Evolutionary conservation across 2,329 filamentous ascomycete species (phyloP).

Genomic region (Cladosporium sp.): DNA sequence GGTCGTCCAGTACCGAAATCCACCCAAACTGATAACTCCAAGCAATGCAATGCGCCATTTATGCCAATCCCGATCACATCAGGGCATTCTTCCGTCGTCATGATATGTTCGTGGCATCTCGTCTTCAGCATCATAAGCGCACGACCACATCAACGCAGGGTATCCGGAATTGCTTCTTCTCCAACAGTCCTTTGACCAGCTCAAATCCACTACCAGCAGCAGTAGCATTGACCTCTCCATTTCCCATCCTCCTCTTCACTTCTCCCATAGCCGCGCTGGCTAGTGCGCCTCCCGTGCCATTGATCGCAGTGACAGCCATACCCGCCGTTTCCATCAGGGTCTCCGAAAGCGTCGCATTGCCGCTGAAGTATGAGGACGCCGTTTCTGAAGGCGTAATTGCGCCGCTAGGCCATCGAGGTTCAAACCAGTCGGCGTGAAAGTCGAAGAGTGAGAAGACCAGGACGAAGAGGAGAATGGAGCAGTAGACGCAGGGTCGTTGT

Average conservation of each 20-base stretch:
- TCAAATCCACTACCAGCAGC: slow-evolving; percentile 67
- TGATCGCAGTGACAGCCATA: slow-evolving; percentile 48
- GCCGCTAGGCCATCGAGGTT: slow-evolving; percentile 54
- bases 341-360: slow-evolving; percentile 30
- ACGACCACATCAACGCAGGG: slow-evolving; percentile 89
- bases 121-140: slow-evolving; percentile 23
- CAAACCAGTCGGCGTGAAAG: slow-evolving; percentile 87
- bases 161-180: slow-evolving; percentile 81
- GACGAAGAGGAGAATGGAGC: slow-evolving; percentile 89
- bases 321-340: slow-evolving; percentile 65
- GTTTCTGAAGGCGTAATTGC: slow-evolving; percentile 32
- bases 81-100: background rate
- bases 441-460: slow-evolving; percentile 97
- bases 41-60: slow-evolving; percentile 11
- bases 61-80: background rate
- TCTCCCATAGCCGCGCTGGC: slow-evolving; percentile 64
- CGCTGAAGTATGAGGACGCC: slow-evolving; percentile 27
- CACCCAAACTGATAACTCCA: background rate
- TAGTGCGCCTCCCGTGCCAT: slow-evolving; percentile 65
- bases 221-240: slow-evolving; percentile 41
- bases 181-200: slow-evolving; percentile 78
- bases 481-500: slow-evolving; percentile 96
- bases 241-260: slow-evolving; percentile 39
- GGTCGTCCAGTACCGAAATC: background rate
- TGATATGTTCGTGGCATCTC: background rate